Evolutionary conservation across 331 rosid genomes (phyloP).

Genomic region (Pyracantha coccinea): DNA sequence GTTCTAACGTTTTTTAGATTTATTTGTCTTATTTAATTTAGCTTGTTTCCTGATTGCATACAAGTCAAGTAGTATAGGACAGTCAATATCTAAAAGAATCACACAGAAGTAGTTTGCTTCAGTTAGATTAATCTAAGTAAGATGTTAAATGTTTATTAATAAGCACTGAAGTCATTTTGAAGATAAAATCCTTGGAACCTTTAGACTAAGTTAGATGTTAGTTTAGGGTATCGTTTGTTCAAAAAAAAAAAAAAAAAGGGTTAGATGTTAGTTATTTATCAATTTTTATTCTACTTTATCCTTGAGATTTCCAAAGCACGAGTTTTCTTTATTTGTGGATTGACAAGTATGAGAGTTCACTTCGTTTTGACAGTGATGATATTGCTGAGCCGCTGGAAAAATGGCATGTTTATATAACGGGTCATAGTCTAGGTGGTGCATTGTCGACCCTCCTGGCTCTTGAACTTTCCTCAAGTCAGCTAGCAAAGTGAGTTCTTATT

Average conservation of each 20-base stretch:
- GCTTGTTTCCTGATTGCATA: not conserved
- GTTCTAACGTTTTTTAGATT: conserved; percentile 23
- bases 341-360: not conserved
- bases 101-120: not conserved
- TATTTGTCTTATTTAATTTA: not conserved
- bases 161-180: not conserved
- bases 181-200: not conserved
- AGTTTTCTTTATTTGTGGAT: not conserved
- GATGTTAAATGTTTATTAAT: not conserved
- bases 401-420: conserved; percentile 90
- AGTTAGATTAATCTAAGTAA: not conserved
- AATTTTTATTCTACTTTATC: not conserved
- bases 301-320: not conserved
- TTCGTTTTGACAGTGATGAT: conserved; percentile 50
- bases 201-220: not conserved
- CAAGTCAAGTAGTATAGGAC: not conserved
- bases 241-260: too few species aligned
- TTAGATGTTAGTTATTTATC: not conserved
- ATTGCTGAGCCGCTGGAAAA: conserved; percentile 37
- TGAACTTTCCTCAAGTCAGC: conserved; percentile 84
- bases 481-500: conserved; percentile 62
- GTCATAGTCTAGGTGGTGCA: conserved; percentile 98
- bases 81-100: not conserved
- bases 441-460: conserved; percentile 93
- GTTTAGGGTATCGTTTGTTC: not conserved